Base-by-base conservation (phyloP, 139 green algal species). In the Chlorella sp. region DNA sequence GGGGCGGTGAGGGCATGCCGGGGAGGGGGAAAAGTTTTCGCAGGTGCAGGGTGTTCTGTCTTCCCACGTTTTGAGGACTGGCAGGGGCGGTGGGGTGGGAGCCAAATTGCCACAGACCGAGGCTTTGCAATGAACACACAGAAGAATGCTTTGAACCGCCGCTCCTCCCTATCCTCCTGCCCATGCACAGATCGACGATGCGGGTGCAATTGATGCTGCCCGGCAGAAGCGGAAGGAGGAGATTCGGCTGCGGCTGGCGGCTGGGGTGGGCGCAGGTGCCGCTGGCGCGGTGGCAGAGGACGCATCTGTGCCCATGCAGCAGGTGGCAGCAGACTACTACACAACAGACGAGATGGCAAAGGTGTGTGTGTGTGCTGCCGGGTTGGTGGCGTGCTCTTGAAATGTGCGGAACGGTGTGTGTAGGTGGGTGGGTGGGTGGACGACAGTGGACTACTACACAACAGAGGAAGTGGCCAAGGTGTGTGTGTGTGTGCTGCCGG, bases 381-480 rank as follows among this genome's bases (percentile, higher is more conserved):
- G 66, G 66, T 21, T 73, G 11, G 22, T n/a, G 11, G 66, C 66
- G 66, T 24, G n/a, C n/a, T n/a, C n/a, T n/a, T n/a, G n/a, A n/a
- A n/a, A n/a, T n/a, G n/a, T n/a, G n/a, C n/a, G n/a, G n/a, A n/a
- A n/a, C n/a, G n/a, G n/a, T n/a, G n/a, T n/a, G n/a, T n/a, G n/a
- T n/a, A n/a, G n/a, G n/a, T n/a, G n/a, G n/a, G n/a, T n/a, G n/a
- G n/a, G n/a, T n/a, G n/a, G n/a, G n/a, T n/a, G n/a, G n/a, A n/a
- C n/a, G 19, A 87, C 91, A 22, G 78, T 92, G 18, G 96, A 97
- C 68, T 98, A 96, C 94, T 96, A 94, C 87, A 97, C 94, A 21
- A n/a, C 92, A 15, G 94, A 95, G 28, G 96, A 98, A 85, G 90
- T 94, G 91, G 94, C 92, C 21, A 86, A 92, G 22, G 80, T 93